These are phyloP conservation scores for Suhomyces yuchorum DNA, from an alignment of 1,139 yeast species.

Conservation along the genomic window DNA sequence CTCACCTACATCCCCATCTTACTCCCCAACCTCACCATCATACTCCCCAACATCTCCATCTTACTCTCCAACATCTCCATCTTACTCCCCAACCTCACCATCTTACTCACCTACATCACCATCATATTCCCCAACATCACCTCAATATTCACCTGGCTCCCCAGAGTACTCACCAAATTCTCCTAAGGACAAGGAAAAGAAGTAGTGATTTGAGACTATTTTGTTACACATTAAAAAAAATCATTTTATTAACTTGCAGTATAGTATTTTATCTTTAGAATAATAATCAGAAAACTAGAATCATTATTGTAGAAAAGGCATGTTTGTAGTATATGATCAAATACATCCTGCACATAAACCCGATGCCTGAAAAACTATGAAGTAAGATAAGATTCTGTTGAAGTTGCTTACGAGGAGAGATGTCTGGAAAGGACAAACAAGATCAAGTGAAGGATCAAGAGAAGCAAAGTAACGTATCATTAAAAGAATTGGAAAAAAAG, in stretches of 20 bases:
- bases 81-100: slow-evolving; percentile 63
- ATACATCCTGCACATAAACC: neutral
- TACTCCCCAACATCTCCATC: slow-evolving; percentile 62
- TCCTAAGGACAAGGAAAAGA: slow-evolving; percentile 28
- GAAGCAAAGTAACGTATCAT: slow-evolving; percentile 20
- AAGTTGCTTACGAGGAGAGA: neutral
- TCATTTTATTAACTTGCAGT: slow-evolving; percentile 8
- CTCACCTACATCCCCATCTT: slow-evolving; percentile 58
- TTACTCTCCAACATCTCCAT: slow-evolving; percentile 64
- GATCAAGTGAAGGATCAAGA: neutral
- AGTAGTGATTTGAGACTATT: slow-evolving; percentile 6
- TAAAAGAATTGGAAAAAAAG: slow-evolving; percentile 46
- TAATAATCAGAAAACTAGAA: slow-evolving; percentile 2
- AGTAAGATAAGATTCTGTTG: neutral
- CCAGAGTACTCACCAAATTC: slow-evolving; percentile 65
- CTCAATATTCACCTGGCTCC: slow-evolving; percentile 60
- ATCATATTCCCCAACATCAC: slow-evolving; percentile 61
- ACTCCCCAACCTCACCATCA: slow-evolving; percentile 61
- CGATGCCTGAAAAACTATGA: neutral
- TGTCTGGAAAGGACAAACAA: neutral
- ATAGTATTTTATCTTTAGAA: slow-evolving; percentile 4
- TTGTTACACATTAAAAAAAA: slow-evolving; percentile 4
- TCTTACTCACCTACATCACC: slow-evolving; percentile 56
- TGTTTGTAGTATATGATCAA: too few relatives aligned
- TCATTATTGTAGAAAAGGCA: neutral